Percentiles rank a stretch among this genome's conserved stretches.
These are phyloP conservation scores for Melanomma pulvis-pyrius DNA, from an alignment of 495 filamentous ascomycete species.

Conservation along the genomic window DNA sequence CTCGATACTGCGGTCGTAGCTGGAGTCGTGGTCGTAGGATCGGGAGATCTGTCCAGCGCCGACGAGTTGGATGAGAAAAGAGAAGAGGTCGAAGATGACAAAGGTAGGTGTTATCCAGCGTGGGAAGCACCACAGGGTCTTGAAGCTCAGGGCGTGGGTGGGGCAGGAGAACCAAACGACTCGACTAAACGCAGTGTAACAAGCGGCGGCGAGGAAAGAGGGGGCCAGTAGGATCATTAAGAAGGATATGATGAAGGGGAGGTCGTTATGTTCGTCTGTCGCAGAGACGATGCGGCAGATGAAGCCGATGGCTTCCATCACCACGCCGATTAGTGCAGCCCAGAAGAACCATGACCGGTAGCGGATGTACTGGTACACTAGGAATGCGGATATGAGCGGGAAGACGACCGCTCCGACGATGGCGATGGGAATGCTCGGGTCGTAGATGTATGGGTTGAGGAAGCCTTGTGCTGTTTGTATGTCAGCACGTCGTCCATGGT, in stretches of 20 bases:
- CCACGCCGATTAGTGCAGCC: conserved; percentile 18
- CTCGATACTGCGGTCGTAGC: conserved; percentile 16
- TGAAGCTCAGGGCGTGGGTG: conserved; percentile 14
- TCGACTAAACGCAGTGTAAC: conserved; percentile 31
- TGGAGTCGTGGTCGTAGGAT: conserved; percentile 17
- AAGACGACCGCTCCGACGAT: conserved; percentile 29
- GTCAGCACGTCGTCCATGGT: background rate
- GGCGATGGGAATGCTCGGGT: conserved; percentile 24
- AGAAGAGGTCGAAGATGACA: conserved; percentile 29
- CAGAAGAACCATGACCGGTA: conserved; percentile 35
- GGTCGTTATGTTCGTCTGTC: conserved; percentile 18
- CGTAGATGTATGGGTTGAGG: conserved; percentile 34
- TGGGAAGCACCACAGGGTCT: conserved; percentile 29
- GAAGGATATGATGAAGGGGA: conserved; percentile 28
- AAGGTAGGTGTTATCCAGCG: conserved; percentile 30
- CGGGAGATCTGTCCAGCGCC: conserved; percentile 18
- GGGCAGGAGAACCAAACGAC: conserved; percentile 33
- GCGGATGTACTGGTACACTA: conserved; percentile 29
- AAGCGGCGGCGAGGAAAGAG: conserved; percentile 31
- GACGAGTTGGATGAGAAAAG: conserved; percentile 28
- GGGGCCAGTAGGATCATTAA: conserved; percentile 31
- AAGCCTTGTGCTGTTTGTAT: background rate
- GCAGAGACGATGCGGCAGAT: conserved; percentile 27
- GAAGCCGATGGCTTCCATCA: conserved; percentile 28
- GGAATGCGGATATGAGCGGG: conserved; percentile 18